Conservation (phyloP, 202 grass and related monocot species). For the Eragrostis tef region DNA sequence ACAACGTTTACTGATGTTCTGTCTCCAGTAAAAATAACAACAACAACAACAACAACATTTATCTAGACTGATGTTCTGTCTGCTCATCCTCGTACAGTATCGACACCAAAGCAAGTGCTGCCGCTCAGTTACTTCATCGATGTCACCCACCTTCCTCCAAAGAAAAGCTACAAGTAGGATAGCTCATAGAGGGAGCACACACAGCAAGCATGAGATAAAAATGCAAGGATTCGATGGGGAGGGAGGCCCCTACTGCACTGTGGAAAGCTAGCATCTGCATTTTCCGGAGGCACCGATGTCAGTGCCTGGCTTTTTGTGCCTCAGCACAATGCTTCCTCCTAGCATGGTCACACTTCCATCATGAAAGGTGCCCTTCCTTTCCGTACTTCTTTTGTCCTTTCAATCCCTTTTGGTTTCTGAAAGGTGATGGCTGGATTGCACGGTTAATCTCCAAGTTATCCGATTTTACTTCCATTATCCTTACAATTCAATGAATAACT, state of each 20-base stretch:
- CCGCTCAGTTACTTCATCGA: constrained; percentile 7
- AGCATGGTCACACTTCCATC: constrained; percentile 22
- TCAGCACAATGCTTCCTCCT: constrained; percentile 29
- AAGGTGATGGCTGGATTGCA: background rate
- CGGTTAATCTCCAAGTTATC: constrained; percentile 14
- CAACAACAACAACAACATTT: too few relatives aligned
- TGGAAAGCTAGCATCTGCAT: constrained; percentile 19
- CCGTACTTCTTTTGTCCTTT: constrained; percentile 30
- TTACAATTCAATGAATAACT: background rate
- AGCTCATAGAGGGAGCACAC: background rate
- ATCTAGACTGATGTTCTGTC: too few relatives aligned
- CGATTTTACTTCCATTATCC: background rate
- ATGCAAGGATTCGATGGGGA: background rate
- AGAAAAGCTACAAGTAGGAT: constrained; percentile 23
- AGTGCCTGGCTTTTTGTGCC: background rate
- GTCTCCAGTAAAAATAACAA: too few relatives aligned
- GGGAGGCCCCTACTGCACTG: constrained; percentile 6
- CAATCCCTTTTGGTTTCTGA: constrained; percentile 10
- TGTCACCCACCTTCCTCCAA: constrained; percentile 42
- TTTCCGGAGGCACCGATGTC: background rate
- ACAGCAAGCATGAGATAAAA: background rate
- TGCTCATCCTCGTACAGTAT: background rate
- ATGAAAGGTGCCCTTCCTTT: constrained; percentile 24
- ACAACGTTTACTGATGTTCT: too few relatives aligned
- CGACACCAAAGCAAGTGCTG: background rate